Base-by-base conservation (phyloP, 78 protist genomes). In the Protostelium mycophagum region DNA sequence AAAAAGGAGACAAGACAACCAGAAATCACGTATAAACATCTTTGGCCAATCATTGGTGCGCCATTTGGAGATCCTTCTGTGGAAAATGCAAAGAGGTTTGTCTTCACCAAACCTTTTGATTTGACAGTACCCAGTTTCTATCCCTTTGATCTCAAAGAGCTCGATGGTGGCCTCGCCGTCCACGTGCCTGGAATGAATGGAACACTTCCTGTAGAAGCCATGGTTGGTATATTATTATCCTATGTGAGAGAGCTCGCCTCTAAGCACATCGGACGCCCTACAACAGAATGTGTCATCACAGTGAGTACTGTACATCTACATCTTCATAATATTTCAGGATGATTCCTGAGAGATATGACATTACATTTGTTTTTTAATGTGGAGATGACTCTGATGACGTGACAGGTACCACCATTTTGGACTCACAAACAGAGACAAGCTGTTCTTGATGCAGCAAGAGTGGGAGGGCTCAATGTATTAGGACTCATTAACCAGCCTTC, bases 351-450 rank as follows among this genome's bases (percentile, higher is more conserved):
- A n/a, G n/a, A n/a, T n/a, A n/a, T n/a, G n/a, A n/a, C n/a, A n/a
- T n/a, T n/a, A n/a, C n/a, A n/a, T n/a, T n/a, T n/a, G n/a, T n/a
- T n/a, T n/a, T n/a, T n/a, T n/a, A n/a, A n/a, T n/a, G n/a, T n/a
- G n/a, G n/a, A n/a, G n/a, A n/a, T n/a, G n/a, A n/a, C n/a, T n/a
- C n/a, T n/a, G n/a, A n/a, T n/a, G n/a, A n/a, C n/a, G n/a, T n/a
- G n/a, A n/a, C n/a, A n/a, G n/a, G 89, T 95, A 16, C 97, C 97
- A 38, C 87, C 93, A 28, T 96, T 38, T 86, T 86, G 88, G 51
- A 86, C 88, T 23, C 94, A 90, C 38, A 85, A 83, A 36, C 93
- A 94, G 83, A 92, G 97, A 63, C 96, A 90, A 86, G 96, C 96
- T 38, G 34, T 96, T n/a, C 38, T 94, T n/a, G 93, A 92, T 87